phyloP scores from a whole-genome alignment of 495 filamentous ascomycete species.

The Tuber brumale region DNA sequence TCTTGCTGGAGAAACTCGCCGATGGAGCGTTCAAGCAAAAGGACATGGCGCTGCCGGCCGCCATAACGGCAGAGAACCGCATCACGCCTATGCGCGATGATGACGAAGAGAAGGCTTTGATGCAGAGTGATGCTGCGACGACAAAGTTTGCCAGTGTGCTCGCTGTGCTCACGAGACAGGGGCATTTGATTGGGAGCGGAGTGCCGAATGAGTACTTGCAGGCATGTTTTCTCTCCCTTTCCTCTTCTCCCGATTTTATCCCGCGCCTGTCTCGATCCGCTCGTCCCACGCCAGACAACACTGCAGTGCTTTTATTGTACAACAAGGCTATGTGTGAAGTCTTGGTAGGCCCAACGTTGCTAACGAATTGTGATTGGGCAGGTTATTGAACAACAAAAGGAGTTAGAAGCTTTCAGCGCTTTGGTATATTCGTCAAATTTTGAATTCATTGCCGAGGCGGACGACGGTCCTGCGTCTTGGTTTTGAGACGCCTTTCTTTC shows the following conservation, averaged over 20 bases:
- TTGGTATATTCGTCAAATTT: constrained; percentile 90
- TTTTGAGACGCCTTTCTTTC: constrained; percentile 7
- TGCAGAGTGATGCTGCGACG: constrained; percentile 43
- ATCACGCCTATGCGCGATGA: not conserved
- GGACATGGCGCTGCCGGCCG: constrained; percentile 44
- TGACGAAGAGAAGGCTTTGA: constrained; percentile 7
- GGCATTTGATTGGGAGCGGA: constrained; percentile 80
- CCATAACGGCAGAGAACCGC: constrained; percentile 42
- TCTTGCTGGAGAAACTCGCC: constrained; percentile 73
- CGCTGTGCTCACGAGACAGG: constrained; percentile 77
- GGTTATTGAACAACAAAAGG: constrained; percentile 67
- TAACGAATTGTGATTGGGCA: constrained; percentile 28
- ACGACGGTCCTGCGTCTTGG: constrained; percentile 26
- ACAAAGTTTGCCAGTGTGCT: constrained; percentile 84
- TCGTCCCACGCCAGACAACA: not conserved
- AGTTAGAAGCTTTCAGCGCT: constrained; percentile 89
- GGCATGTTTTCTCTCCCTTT: constrained; percentile 33
- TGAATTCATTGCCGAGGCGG: constrained; percentile 35
- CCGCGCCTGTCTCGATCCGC: not conserved
- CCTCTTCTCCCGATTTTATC: constrained; percentile 4
- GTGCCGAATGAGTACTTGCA: constrained; percentile 81
- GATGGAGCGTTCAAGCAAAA: constrained; percentile 67
- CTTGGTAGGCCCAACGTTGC: constrained; percentile 23
- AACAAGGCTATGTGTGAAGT: constrained; percentile 23
- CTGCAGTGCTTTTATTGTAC: constrained; percentile 2